Conservation (phyloP, 2,329 filamentous ascomycete genomes). For the Talaromyces sp. region DNA sequence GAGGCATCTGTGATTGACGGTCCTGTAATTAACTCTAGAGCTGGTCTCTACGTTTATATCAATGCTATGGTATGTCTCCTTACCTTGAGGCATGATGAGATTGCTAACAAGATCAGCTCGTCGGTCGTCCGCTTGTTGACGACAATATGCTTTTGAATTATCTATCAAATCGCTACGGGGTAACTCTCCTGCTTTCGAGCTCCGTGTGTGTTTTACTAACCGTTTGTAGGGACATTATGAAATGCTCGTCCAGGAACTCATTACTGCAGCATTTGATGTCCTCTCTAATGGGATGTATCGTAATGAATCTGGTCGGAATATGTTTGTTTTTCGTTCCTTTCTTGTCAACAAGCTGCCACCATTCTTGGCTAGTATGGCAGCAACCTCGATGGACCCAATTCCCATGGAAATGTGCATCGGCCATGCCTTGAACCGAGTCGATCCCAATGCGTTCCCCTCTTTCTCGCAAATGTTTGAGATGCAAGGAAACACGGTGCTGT, state of each 20-base stretch:
- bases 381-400: constrained; percentile 54
- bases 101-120: constrained; percentile 51
- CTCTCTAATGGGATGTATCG: constrained; percentile 81
- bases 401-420: constrained; percentile 61
- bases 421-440: constrained; percentile 59
- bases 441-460: constrained; percentile 59
- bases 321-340: constrained; percentile 78
- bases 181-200: constrained; percentile 32
- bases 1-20: constrained; percentile 58
- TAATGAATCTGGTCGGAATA: constrained; percentile 53
- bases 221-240: constrained; percentile 64
- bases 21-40: constrained; percentile 68
- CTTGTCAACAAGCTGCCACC: constrained; percentile 68
- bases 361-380: constrained; percentile 54
- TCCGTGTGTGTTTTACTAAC: constrained; percentile 5
- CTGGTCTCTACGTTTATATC: constrained; percentile 78
- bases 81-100: background rate
- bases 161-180: constrained; percentile 78
- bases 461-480: constrained; percentile 61
- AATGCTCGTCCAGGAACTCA: constrained; percentile 71
- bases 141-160: constrained; percentile 74
- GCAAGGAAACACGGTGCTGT: constrained; percentile 54
- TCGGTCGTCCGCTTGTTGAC: constrained; percentile 76
- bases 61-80: constrained; percentile 61
- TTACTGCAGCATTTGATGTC: constrained; percentile 84